A percentile compares a stretch with the other conserved stretches of the same genome.
These are phyloP conservation scores for Pestalotiopsis fici DNA, from an alignment of 2,329 filamentous ascomycete genomes.

Conservation along the genomic window DNA sequence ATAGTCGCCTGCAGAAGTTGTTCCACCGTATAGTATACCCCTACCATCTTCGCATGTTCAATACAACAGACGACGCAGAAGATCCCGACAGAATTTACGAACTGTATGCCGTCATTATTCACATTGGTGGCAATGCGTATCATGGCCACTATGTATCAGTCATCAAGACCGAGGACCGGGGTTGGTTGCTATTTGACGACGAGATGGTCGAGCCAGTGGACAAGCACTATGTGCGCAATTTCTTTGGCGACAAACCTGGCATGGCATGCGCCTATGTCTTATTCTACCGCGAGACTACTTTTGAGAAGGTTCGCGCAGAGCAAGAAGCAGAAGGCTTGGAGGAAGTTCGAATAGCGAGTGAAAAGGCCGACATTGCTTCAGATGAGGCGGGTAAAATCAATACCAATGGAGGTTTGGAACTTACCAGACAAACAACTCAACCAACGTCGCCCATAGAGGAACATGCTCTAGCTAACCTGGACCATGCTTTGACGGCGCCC, in stretches of 20 bases:
- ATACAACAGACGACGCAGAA: conserved; percentile 93
- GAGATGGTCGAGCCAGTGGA: conserved; percentile 98
- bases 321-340: conserved; percentile 78
- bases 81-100: conserved; percentile 95
- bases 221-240: conserved; percentile 93
- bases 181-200: conserved; percentile 96
- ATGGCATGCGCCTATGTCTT: conserved; percentile 95
- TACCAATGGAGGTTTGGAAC: conserved; percentile 37
- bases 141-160: conserved; percentile 98
- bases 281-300: conserved; percentile 91
- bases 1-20: conserved; percentile 90
- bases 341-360: conserved; percentile 58
- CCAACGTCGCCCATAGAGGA: conserved; percentile 47
- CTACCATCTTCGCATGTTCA: conserved; percentile 94
- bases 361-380: conserved; percentile 54
- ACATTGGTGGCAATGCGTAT: conserved; percentile 95
- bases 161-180: conserved; percentile 93
- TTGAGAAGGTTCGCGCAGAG: conserved; percentile 70
- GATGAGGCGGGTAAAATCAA: conserved; percentile 47
- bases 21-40: conserved; percentile 97
- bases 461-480: conserved; percentile 58
- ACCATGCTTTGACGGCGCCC: conserved; percentile 68
- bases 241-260: conserved; percentile 91
- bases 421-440: conserved; percentile 53
- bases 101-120: conserved; percentile 94